Base-by-base conservation (phyloP, 108 stramenopile species). In the Aurantiochytrium sp. region DNA sequence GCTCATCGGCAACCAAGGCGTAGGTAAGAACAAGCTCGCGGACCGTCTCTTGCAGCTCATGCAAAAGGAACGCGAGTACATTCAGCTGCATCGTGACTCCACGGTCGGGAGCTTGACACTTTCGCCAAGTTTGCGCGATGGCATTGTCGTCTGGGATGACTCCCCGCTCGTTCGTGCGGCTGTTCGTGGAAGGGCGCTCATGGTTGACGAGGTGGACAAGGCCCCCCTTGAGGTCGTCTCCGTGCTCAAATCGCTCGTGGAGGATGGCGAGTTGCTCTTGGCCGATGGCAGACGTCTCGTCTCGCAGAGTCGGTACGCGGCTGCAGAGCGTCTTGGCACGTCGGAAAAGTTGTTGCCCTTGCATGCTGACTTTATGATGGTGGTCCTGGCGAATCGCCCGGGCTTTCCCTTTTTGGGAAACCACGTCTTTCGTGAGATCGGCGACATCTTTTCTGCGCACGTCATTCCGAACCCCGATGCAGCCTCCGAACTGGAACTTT, bases 191-290 rank as follows among this genome's bases (percentile, higher is more conserved):
- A 90, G 96, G 0, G 90, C 90, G n/a, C 91, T 97, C 25, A 94
- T 98, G 19, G 72, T 98, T 5, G 97, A 98, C 87, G 97, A 98
- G 92, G 96, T 96, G 18, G 97, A 98, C 91, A 97, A 98, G 89
- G 97, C 97, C 42, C 96, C 96, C 44, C 89, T 93, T 4, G 97
- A 97, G 60, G 97, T 98, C 10, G 92, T 97, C 18, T 93, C 95
- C 3, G 60, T 98, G 23, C 87, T 98, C 45, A 97, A 97, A 89
- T 92, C 94, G 12, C 88, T 98, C 44, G 91, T 96, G 47, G 97
- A 96, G 92, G 97, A 98, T 91, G 96, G 97, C 25, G 95, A 96
- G 73, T 88, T 98, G 29, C 73, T 92, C 10, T 88, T 98, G 28
- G 90, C 95, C 1, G 96, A 97, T 91, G 97, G 97, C 2, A 92